Base-by-base conservation (phyloP, 805 yeast genomes). In the Limtongia smithiae region DNA sequence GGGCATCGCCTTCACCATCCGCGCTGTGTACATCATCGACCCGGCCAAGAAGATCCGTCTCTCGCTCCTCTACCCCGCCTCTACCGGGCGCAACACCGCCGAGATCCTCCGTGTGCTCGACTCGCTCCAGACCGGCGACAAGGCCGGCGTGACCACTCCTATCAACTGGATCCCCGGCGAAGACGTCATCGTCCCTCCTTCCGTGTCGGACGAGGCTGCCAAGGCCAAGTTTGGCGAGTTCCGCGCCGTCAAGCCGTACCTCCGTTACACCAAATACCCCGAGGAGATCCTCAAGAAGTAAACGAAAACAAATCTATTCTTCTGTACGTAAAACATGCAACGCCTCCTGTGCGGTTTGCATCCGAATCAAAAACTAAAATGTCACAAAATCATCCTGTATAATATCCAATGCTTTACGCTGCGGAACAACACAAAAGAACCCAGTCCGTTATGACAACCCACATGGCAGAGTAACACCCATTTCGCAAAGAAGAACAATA, bases 31-130 rank as follows among this genome's bases (percentile, higher is more conserved):
- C 74, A 73, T 89, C 68, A 88, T 89, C 68, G 96, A 89, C 71
- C 96, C 96, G 60, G 67, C 73, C 61, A 90, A 89, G 79, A 89
- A 84, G 72, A 81, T 90, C 65, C 82, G 96, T 73, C 76, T 88
- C 65, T 81, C 83, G 59, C 70, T 90, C 74, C 79, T 91, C 20
- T 89, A 89, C 76, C 97, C 97, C 50, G 93, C 96, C 52, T 83
- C 95, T 39, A 82, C 86, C 54, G 97, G 97, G 68, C 85, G 97
- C 78, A 89, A 90, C 81, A 79, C 95, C 55, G 79, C 85, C 50
- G 97, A 89, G 76, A 91, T 89, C 32, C 76, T 90, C 69, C 84
- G 97, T 73, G 95, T 85, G 49, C 72, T 89, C 58, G 96, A 87
- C 68, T 85, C 95, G 46, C 74, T 89, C 68, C 96, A 88, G 75